Evolutionary conservation across 2,329 filamentous ascomycete species (phyloP), one percentile per base, ranked within the genome.

Genomic region (Akanthomyces muscarius): DNA sequence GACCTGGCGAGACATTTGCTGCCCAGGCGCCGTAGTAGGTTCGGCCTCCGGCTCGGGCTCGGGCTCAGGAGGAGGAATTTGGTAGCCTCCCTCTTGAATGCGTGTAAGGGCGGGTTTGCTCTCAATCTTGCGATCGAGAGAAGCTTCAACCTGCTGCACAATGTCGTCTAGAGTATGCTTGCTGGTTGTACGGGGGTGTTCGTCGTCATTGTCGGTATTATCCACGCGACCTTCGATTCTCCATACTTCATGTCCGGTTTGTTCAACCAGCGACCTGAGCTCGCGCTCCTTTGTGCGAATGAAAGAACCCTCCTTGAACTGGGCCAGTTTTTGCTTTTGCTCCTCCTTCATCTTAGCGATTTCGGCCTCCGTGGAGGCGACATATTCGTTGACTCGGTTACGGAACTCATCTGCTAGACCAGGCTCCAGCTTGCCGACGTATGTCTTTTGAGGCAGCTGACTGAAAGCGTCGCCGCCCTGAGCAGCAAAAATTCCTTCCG

Each of bases 381-480:
- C 83, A 71, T 90, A 89, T 54, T 89, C 85, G 25, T 85, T 79
- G 2, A 93, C 90, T 42, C 92, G 86, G 71, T 89, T 89, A 63
- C 89, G 87, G 74, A 98, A 97, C 68, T 95, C 89, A 51, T 91
- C 88, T 0, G 93, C 86, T 70, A 94, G 86, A n/a, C 86, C 89
- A 3, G 86, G 78, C 64, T 92, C 89, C 58, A 97, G 78, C 25
- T 86, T 85, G 4, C 75, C 74, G 16, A 86, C 81, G 62, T 89
- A 86, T 50, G 87, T 84, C 66, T 87, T 82, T 56, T 87, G 84
- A 0, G 78, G 76, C 4, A 75, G 70, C 30, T 80, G 74, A 25
- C 75, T 78, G 21, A 74, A 71, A 0, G 78, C 78, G 63, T 85
- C 80, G n/a, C 73, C 76, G 1, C 78, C 79, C 66, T 85, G 83